phyloP scores from a whole-genome alignment of 805 yeast species.

The Ogataea methylovora region DNA sequence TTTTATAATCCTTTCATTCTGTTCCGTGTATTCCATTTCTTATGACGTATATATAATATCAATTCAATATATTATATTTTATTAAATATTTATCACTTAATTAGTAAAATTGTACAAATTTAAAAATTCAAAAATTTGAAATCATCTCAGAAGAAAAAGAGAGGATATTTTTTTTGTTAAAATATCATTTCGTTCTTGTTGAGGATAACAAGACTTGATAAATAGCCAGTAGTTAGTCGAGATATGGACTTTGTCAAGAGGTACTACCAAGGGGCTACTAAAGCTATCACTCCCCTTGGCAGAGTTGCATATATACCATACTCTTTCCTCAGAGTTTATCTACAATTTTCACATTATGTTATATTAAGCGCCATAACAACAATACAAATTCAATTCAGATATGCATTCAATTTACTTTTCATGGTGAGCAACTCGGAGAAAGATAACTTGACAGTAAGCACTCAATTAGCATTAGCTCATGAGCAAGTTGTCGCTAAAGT shows the following conservation, averaged over 20 bases:
- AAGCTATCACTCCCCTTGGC: conserved; percentile 14
- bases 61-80: neutral
- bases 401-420: conserved; percentile 15
- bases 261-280: too few relatives aligned
- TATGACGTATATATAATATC: too few relatives aligned
- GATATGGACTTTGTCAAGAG: too few relatives aligned
- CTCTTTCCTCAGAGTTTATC: conserved; percentile 10
- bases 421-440: conserved; percentile 16
- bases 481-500: neutral
- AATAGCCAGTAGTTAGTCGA: too few relatives aligned
- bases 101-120: too few relatives aligned
- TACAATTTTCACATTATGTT: conserved; percentile 14
- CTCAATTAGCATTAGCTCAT: neutral
- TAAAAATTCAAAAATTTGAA: too few relatives aligned
- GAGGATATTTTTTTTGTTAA: too few relatives aligned
- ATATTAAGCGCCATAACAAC: conserved; percentile 11
- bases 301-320: conserved; percentile 17
- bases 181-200: too few relatives aligned
- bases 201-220: too few relatives aligned
- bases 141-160: too few relatives aligned
- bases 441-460: conserved; percentile 12
- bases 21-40: conserved; percentile 1
- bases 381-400: conserved; percentile 11
- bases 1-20: conserved; percentile 1
- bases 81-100: neutral